Conservation (phyloP, 371 early-diverging fungal genomes). For the Mortierella sp. region DNA sequence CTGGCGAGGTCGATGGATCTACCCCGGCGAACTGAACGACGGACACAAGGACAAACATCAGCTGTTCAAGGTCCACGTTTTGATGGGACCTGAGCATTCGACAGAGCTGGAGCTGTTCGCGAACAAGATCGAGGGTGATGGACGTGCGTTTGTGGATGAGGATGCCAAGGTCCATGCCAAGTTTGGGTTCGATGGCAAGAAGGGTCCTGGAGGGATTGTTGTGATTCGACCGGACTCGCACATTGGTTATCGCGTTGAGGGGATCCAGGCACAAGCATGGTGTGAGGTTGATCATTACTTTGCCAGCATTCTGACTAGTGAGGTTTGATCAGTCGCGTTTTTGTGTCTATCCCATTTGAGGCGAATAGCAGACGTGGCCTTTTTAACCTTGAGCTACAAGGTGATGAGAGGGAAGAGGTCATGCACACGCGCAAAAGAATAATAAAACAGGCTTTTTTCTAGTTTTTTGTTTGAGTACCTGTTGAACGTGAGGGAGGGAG, state of each 20-base stretch:
- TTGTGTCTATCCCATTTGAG: too few relatives aligned
- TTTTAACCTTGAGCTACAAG: too few relatives aligned
- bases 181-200: constrained; percentile 26
- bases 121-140: constrained; percentile 22
- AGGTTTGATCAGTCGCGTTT: too few relatives aligned
- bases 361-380: too few relatives aligned
- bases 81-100: neutral
- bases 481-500: too few relatives aligned
- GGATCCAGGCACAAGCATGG: constrained; percentile 26
- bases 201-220: constrained; percentile 32
- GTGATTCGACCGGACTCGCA: constrained; percentile 44
- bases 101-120: neutral
- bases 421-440: too few relatives aligned
- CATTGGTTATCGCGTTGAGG: constrained; percentile 38
- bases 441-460: too few relatives aligned
- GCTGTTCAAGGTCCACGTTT: constrained; percentile 31
- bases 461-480: too few relatives aligned
- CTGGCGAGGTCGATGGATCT: constrained; percentile 26
- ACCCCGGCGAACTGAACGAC: constrained; percentile 14
- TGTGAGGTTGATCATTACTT: constrained; percentile 28
- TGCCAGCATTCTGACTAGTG: neutral
- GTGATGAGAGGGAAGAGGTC: too few relatives aligned
- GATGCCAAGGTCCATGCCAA: constrained; percentile 24
- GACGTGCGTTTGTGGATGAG: constrained; percentile 20
- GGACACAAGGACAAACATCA: constrained; percentile 23